Conservation (phyloP, 2,329 filamentous ascomycete genomes). For the Lasiodiplodia citricola region DNA sequence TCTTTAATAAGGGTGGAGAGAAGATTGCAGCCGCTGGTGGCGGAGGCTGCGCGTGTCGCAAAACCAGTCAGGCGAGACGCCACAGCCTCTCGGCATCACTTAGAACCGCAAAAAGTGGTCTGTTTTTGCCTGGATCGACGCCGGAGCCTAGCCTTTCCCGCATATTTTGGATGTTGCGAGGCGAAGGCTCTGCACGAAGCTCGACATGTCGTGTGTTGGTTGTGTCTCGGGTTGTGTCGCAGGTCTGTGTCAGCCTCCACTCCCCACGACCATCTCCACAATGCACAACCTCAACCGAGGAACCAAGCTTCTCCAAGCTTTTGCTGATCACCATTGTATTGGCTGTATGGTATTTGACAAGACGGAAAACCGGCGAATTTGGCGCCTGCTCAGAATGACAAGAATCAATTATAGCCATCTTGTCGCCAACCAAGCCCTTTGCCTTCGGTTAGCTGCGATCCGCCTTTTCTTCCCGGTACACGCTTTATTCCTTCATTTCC, state of each 20-base stretch:
- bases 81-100: constrained; percentile 41
- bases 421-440: background rate
- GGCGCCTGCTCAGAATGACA: background rate
- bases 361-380: background rate
- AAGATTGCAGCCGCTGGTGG: constrained; percentile 18
- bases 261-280: constrained; percentile 7
- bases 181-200: constrained; percentile 13
- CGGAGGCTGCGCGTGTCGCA: constrained; percentile 23
- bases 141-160: background rate
- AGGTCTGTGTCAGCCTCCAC: constrained; percentile 24
- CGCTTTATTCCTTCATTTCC: background rate
- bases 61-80: constrained; percentile 45
- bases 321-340: background rate
- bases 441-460: background rate
- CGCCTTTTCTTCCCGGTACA: background rate
- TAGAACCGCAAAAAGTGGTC: constrained; percentile 34
- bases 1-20: constrained; percentile 12
- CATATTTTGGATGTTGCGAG: background rate
- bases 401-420: background rate
- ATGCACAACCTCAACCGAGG: background rate
- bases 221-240: constrained; percentile 25
- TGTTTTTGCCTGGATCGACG: constrained; percentile 14
- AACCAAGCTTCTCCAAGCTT: constrained; percentile 18
- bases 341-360: background rate
- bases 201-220: constrained; percentile 20